Evolutionary conservation across 768 basidiomycete species (phyloP), one percentile per base, ranked within the genome.

Genomic region (Tubosaeta brunneosetosa): DNA sequence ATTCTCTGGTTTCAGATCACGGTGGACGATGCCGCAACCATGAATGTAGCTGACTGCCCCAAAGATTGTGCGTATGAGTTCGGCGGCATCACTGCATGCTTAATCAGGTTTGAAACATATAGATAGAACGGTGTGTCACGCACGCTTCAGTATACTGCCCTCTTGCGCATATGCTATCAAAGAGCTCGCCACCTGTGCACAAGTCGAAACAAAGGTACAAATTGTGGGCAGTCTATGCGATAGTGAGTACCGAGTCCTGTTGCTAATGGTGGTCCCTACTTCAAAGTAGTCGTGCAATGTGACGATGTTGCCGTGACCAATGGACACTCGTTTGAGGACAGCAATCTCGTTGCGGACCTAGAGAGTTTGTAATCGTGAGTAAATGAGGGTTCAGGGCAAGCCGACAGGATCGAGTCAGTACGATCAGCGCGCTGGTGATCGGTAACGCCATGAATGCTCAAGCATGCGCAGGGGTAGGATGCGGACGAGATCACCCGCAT

Each of bases 1-100:
- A 72, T 99, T 99, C 74, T 99, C 95, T 4, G 95, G 95, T 71
- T 99, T 99, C 55, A 99, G 74, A 65, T 99, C 94, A 60, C 97
- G 82, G 65, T 99, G 95, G 12, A 99, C 95, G 65, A 99, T 94
- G 14, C 91, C 94, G 52, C 84, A 78, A 32, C 83, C 81, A 66
- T 99, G 95, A 47, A 99, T 86, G 69, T 98, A 95, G 57, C 87
- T 80, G 55, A 98, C 94, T 13, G 94, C 86, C 47, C 77, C 77
- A 61, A 91, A 80, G 68, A 97, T 89, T 14, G 89, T 93, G 49
- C 90, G 83, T 7, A 99, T 79, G 46, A 99, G 85, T 41, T 74
- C 79, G 3, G 94, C 91, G 1, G 95, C 97, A 61, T 99, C 95
- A 46, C 90, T 93, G 38, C 61, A 14, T 71, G 58, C 49, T 53